Evolutionary conservation across 805 yeast species (phyloP), one percentile per base, ranked within the genome.

Genomic region (Wickerhamomyces mucosus): DNA sequence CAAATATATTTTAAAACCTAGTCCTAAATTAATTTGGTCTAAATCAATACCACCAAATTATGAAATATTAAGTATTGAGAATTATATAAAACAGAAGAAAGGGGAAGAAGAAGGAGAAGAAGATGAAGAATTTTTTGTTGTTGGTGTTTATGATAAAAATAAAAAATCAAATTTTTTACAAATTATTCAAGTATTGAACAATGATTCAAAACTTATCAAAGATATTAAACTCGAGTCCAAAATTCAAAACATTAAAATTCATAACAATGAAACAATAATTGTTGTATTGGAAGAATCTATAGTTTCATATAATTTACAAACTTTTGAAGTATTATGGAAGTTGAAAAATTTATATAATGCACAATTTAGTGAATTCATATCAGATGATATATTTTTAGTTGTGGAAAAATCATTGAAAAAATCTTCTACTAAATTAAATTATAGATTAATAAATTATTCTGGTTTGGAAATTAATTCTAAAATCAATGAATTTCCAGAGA

Each of bases 1-100:
- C 5, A 45, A 45, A 21, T 67, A 67, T 43, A 55, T 67, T 15
- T 53, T 69, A 31, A 65, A 57, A 34, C 76, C 76, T 25, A 59
- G 70, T 22, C 76, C 76, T 8, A 67, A 65, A 42, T 53, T 69
- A 27, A 50, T 63, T 26, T 69, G 75, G 76, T 64, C 73, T 4
- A 60, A 61, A 41, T 67, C 75, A 14, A 56, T 69, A 21, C 60
- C 69, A 6, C 75, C 75, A 10, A 44, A 58, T 3, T 57, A 59
- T 21, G 30, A 52, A 3, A 57, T 69, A 21, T 60, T 61, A 27
- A 26, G 37, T n/a, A 32, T 48, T 10, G 43, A 40, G 15, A 35
- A 21, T 11, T 20, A 23, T 16, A 13, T 4, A 6, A 16, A 14
- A 15, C 13, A 23, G 26, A 23, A 10, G 15, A 13, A 13, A 13